A percentile compares a stretch with the other conserved stretches of the same genome.
Evolutionary conservation across 495 filamentous ascomycete species (phyloP).

Genomic region (Chaetomium fimeti): DNA sequence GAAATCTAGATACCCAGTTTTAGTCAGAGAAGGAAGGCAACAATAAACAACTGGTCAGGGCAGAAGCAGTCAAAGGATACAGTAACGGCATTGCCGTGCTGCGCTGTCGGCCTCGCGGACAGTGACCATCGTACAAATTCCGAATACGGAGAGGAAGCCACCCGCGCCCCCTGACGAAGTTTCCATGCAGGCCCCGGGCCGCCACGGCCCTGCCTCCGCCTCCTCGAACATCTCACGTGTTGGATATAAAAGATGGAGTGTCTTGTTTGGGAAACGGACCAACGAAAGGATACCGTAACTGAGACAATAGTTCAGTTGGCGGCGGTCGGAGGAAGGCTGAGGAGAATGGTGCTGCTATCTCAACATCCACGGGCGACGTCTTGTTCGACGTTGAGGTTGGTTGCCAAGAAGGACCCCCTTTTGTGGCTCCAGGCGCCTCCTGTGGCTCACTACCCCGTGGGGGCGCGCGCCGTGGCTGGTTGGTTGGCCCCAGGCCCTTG

Average conservation of each 20-base stretch:
- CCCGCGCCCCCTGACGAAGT: no score
- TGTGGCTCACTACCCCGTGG: not conserved
- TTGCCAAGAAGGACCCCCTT: slow-evolving; percentile 1
- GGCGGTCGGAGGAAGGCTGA: no score
- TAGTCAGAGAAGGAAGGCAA: not conserved
- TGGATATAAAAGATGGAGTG: no score
- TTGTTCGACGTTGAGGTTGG: not conserved
- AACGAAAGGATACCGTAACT: no score
- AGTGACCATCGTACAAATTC: not conserved
- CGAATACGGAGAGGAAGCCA: not conserved
- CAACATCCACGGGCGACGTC: no score
- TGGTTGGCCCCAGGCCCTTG: not conserved
- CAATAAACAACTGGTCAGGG: not conserved
- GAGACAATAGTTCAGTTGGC: no score
- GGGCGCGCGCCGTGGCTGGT: not conserved
- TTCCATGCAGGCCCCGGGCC: no score
- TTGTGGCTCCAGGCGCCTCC: not conserved
- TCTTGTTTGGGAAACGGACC: no score
- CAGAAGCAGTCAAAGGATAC: not conserved
- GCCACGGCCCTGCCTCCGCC: no score
- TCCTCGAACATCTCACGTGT: no score
- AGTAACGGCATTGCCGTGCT: not conserved
- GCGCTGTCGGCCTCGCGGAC: not conserved
- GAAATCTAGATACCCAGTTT: no score
- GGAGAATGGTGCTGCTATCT: no score